phyloP scores from a whole-genome alignment of 345 rosid species.

The Pugionium cornutum region DNA sequence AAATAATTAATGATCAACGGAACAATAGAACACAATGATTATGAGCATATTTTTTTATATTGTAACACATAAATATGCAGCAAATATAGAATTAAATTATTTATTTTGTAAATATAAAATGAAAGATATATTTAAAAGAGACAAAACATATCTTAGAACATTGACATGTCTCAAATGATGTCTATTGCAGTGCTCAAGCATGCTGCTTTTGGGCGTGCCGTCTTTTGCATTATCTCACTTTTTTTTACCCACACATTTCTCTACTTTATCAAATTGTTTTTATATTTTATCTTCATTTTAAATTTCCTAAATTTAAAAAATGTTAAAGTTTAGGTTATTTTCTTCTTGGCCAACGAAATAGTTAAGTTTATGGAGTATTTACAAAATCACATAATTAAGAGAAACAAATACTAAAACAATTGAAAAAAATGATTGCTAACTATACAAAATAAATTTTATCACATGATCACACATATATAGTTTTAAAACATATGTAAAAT shows the following conservation, averaged over 20 bases:
- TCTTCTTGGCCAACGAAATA: no score
- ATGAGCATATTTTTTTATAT: constrained; percentile 10
- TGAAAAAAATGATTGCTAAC: no score
- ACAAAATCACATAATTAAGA: no score
- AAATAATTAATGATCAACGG: constrained; percentile 41
- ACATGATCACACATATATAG: no score
- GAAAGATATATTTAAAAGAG: constrained; percentile 22
- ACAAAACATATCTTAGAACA: constrained; percentile 45
- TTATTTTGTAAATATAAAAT: background rate
- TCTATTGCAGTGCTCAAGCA: constrained; percentile 50
- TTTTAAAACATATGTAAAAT: no score
- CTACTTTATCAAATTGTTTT: background rate
- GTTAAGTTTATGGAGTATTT: no score
- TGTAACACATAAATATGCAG: constrained; percentile 19
- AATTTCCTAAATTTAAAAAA: no score
- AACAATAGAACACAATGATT: constrained; percentile 43
- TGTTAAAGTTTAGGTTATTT: no score
- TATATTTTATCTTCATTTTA: no score
- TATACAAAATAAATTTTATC: no score
- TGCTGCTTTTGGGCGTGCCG: constrained; percentile 62
- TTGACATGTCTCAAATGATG: constrained; percentile 50
- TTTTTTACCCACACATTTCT: constrained; percentile 27
- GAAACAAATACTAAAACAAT: no score
- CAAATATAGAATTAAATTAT: background rate
- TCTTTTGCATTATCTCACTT: constrained; percentile 52